Evolutionary conservation across 306 rosid species (phyloP).

Genomic region (Dryas octopetala): DNA sequence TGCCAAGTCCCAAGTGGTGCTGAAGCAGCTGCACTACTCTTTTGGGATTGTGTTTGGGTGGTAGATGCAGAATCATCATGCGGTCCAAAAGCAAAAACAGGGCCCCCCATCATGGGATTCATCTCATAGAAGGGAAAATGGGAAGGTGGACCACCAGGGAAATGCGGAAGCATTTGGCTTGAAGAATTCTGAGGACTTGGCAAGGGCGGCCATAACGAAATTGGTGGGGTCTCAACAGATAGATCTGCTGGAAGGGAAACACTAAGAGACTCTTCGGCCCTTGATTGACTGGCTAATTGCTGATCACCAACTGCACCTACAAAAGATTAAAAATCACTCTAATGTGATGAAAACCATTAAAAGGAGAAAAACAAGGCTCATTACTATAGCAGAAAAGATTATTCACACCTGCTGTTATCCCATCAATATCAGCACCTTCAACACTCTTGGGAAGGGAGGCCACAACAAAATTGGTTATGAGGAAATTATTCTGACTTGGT

Average conservation of each 20-base stretch:
- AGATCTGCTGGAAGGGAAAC: slow-evolving; percentile 94
- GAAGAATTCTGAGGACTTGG: slow-evolving; percentile 73
- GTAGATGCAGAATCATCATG: slow-evolving; percentile 77
- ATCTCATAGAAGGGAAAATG: slow-evolving; percentile 93
- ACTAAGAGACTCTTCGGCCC: slow-evolving; percentile 73
- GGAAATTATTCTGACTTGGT: slow-evolving; percentile 37
- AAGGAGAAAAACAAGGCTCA: neutral
- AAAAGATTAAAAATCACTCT: slow-evolving; percentile 19
- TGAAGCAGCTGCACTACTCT: slow-evolving; percentile 51
- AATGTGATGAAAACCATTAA: neutral
- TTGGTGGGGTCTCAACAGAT: slow-evolving; percentile 84
- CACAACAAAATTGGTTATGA: slow-evolving; percentile 17
- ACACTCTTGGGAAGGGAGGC: slow-evolving; percentile 35
- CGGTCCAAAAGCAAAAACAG: slow-evolving; percentile 81
- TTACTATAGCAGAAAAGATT: neutral
- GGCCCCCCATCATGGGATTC: slow-evolving; percentile 95
- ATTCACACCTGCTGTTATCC: slow-evolving; percentile 52
- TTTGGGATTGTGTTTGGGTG: slow-evolving; percentile 66
- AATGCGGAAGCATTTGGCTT: slow-evolving; percentile 79
- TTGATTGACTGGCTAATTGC: slow-evolving; percentile 62
- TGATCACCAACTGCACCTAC: slow-evolving; percentile 64
- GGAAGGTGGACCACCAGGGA: slow-evolving; percentile 74
- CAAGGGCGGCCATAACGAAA: slow-evolving; percentile 80
- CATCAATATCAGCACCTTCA: slow-evolving; percentile 53
- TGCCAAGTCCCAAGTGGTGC: slow-evolving; percentile 81